Evolutionary conservation across 2,329 filamentous ascomycete species (phyloP), one percentile per base, ranked within the genome.

Genomic region (Botrytis pseudocinerea): DNA sequence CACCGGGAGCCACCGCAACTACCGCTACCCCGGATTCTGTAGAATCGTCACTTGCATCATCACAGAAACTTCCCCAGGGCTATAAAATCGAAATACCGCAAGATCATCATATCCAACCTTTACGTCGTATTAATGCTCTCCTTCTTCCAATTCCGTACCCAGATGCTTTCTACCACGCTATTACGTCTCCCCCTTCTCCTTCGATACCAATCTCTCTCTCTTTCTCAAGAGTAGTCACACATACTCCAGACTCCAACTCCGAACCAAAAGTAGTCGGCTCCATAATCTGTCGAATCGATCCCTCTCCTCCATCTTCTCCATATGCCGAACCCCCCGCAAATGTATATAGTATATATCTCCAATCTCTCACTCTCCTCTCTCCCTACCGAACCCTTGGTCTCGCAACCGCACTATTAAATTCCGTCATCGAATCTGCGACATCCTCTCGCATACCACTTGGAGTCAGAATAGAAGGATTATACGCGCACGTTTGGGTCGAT

Each of bases 401-500:
- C 20, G 87, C 87, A 20, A 83, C 84, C n/a, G 85, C 87, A 38
- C 85, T 89, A 0, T 82, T 92, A 25, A 85, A 79, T 12, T 74
- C 76, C 25, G 76, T 81, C 7, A 78, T 81, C 25, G 38, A 46
- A 40, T n/a, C 40, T 18, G 70, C 70, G 38, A 71, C 70, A 57
- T 54, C 57, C 25, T 16, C 60, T 51, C 69, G 46, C 32, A 51
- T 71, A 25, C 69, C 69, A 2, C 2, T 65, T 4, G 75, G 75
- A 8, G 25, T 78, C 5, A 76, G 69, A 78, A 84, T 81, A 69
- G 78, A 78, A 65, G 83, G 83, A 61, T 82, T 90, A 25, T 91
- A 89, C 76, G 90, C 90, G 7, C 90, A 92, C 80, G 90, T 92
- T 25, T 92, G 90, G 90, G 90, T 89, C 18, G 85, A 89, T 74